A percentile compares a stretch with the other conserved stretches of the same genome.
Conservation (phyloP, 306 rosid genomes). For the Ochetophila trinervis region DNA sequence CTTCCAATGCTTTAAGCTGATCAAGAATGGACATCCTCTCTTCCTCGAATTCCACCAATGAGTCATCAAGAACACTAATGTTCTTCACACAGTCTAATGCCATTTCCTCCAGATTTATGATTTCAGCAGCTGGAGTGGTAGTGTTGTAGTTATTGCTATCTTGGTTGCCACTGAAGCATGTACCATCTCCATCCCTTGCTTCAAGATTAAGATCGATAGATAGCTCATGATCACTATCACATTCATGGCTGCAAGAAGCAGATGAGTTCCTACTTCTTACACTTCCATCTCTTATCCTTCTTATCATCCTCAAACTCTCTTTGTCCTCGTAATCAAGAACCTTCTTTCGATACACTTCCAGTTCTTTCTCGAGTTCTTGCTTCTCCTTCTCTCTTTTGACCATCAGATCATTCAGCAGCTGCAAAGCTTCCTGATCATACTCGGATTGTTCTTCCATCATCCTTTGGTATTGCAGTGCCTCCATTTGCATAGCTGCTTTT, state of each 20-base stretch:
- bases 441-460: slow-evolving; percentile 96
- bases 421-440: slow-evolving; percentile 85
- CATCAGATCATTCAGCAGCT: slow-evolving; percentile 74
- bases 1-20: slow-evolving; percentile 72
- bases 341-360: slow-evolving; percentile 55
- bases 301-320: slow-evolving; percentile 48
- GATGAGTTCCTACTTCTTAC: slow-evolving; percentile 54
- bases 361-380: slow-evolving; percentile 62
- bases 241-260: slow-evolving; percentile 48
- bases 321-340: slow-evolving; percentile 55
- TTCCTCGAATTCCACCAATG: slow-evolving; percentile 64
- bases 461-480: slow-evolving; percentile 79
- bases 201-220: slow-evolving; percentile 55
- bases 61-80: slow-evolving; percentile 53
- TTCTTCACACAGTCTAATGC: slow-evolving; percentile 64
- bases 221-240: slow-evolving; percentile 42
- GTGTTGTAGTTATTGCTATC: slow-evolving; percentile 30
- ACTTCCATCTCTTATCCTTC: slow-evolving; percentile 55
- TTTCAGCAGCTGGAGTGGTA: slow-evolving; percentile 20
- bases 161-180: slow-evolving; percentile 19
- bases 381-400: slow-evolving; percentile 72
- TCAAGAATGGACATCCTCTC: slow-evolving; percentile 64
- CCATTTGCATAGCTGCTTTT: slow-evolving; percentile 87
- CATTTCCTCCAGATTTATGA: slow-evolving; percentile 53
- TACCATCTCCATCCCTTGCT: slow-evolving; percentile 38